phyloP scores from a whole-genome alignment of 495 filamentous ascomycete species.

The Trypethelium eluteriae region DNA sequence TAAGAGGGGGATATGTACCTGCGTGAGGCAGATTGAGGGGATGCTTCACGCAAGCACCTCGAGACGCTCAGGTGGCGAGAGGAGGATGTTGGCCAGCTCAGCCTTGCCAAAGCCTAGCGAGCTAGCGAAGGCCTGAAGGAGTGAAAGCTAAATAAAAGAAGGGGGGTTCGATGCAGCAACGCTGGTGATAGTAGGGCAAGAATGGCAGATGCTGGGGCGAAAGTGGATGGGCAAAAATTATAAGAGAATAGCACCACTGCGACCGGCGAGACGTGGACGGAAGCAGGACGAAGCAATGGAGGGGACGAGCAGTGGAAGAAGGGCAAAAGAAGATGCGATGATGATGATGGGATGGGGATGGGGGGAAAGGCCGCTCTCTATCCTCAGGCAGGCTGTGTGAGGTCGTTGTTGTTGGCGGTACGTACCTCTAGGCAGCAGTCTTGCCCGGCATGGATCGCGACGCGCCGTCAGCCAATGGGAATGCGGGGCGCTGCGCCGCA shows the following conservation, averaged over 20 bases:
- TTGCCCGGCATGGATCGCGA: background rate
- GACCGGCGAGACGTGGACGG: background rate
- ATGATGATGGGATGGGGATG: background rate
- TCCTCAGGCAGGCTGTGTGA: conserved; percentile 7
- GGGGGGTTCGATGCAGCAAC: background rate
- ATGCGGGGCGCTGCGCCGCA: background rate
- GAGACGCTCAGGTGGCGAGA: background rate
- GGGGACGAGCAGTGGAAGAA: background rate
- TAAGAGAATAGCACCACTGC: background rate
- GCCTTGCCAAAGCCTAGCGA: conserved; percentile 7
- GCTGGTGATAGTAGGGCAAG: background rate
- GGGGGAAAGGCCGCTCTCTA: background rate
- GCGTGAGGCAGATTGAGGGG: conserved; percentile 7
- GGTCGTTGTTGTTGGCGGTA: background rate
- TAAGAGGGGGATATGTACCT: background rate
- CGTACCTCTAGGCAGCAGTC: conserved; percentile 11
- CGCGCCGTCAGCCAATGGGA: conserved; percentile 7
- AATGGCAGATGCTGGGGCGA: conserved; percentile 4
- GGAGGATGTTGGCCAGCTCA: background rate
- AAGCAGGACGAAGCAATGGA: background rate
- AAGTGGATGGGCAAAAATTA: background rate
- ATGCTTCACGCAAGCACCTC: conserved; percentile 5
- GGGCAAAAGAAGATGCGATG: background rate
- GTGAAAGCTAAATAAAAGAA: background rate
- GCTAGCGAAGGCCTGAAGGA: background rate